Evolutionary conservation across 2,329 filamentous ascomycete genomes (phyloP), one percentile per base, ranked within the genome.

Genomic region (Ophioceras dolichostomum): DNA sequence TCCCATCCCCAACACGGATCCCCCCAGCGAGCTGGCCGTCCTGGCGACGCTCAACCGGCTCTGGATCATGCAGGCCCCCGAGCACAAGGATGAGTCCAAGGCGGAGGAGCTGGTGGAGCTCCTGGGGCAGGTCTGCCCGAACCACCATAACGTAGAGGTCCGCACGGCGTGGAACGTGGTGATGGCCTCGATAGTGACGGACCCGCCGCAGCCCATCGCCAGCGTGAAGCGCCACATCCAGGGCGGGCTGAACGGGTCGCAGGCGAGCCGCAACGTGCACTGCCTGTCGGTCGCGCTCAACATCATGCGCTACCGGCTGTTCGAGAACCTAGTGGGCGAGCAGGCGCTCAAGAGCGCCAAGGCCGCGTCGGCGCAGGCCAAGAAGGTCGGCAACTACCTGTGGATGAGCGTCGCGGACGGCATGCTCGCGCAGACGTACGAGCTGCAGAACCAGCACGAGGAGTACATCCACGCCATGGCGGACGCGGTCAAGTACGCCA

Each of bases 241-340:
- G 42, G 67, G 70, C 28, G 82, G 86, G 2, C 69, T 94, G 30
- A 69, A 71, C 28, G 74, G 76, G 3, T 79, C 83, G 10, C 79
- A 80, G 45, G 64, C 66, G 7, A 77, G 81, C 8, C 67, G 68
- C 38, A 94, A 94, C 53, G 75, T 75, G 21, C 83, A 93, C 45
- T 80, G 88, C 38, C 70, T 87, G n/a, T 79, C 79, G 34, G 82
- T 95, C 45, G 79, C 82, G 5, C 73, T 95, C 41, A 87, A 79
- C 47, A 79, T 91, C 45, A 93, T 95, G 82, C 81, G 83, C 37
- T 77, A 73, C 50, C 74, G 78, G 36, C 82, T 94, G 50, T 95
- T 88, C 56, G 79, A 80, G 32, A 81, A 82, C 41, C 80, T 88
- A 12, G 76, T 93, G 4, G 86, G 86, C 35, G 80, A 83, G 41